Percentiles rank a stretch among this genome's conserved stretches.
Conservation (phyloP, 2,329 filamentous ascomycete species). For the Colletotrichum nymphaeae region DNA sequence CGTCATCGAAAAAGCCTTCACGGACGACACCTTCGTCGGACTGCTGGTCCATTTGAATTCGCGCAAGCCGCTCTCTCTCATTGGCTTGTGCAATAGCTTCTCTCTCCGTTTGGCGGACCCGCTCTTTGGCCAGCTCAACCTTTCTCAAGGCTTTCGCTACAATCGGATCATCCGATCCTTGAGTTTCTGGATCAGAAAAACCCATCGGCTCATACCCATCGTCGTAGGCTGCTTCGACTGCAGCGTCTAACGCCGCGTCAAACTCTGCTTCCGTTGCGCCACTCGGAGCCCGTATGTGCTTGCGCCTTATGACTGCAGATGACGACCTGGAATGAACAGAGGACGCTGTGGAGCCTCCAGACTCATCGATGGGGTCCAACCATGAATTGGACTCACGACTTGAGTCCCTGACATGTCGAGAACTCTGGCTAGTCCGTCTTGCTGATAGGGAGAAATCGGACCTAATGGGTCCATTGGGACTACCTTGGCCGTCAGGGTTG, state of each 20-base stretch:
- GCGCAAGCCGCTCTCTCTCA: constrained; percentile 17
- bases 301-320: constrained; percentile 74
- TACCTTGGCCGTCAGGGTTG: constrained; percentile 38
- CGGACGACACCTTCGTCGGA: constrained; percentile 56
- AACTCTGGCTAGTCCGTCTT: constrained; percentile 40
- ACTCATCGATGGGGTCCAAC: constrained; percentile 95
- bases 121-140: constrained; percentile 81
- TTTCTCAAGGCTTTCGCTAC: constrained; percentile 70
- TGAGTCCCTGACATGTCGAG: constrained; percentile 64
- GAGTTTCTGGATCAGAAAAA: constrained; percentile 43
- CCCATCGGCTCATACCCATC: constrained; percentile 85
- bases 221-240: constrained; percentile 95
- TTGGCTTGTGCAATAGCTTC: constrained; percentile 67
- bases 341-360: constrained; percentile 80
- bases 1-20: constrained; percentile 70
- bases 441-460: constrained; percentile 47
- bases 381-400: constrained; percentile 89
- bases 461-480: constrained; percentile 43
- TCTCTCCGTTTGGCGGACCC: constrained; percentile 77
- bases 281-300: constrained; percentile 75
- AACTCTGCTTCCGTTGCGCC: constrained; percentile 89
- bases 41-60: constrained; percentile 47
- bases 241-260: constrained; percentile 92
- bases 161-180: constrained; percentile 39
- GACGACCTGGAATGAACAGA: constrained; percentile 86